Percentiles rank a stretch among this genome's conserved stretches.
These are phyloP conservation scores for Nemophila menziesii DNA, from an alignment of 257 asterid genomes.

Conservation along the genomic window DNA sequence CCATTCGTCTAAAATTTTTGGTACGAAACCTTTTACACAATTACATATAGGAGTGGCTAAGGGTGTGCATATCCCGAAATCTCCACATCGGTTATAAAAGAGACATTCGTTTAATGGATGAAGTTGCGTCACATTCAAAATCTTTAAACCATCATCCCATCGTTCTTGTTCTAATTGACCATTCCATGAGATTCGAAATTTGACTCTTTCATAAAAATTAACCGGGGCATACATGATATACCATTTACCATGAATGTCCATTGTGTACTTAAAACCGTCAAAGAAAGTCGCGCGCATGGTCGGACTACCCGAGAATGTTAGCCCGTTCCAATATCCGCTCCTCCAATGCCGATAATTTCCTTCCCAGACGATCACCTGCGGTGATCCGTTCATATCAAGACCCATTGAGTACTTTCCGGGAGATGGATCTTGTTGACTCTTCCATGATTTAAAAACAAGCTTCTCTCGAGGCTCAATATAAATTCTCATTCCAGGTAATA, in stretches of 20 bases:
- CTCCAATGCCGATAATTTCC: slow-evolving; percentile 55
- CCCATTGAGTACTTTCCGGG: slow-evolving; percentile 54
- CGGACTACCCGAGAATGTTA: slow-evolving; percentile 36
- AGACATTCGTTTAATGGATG: slow-evolving; percentile 46
- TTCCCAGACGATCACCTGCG: slow-evolving; percentile 68
- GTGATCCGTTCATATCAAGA: slow-evolving; percentile 52
- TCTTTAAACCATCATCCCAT: slow-evolving; percentile 22
- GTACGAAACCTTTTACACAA: slow-evolving; percentile 48
- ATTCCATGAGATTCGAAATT: slow-evolving; percentile 25
- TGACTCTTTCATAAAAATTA: slow-evolving; percentile 18
- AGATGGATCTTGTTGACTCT: slow-evolving; percentile 40
- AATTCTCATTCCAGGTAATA: slow-evolving; percentile 45
- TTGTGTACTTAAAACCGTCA: slow-evolving; percentile 35
- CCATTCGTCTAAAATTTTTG: slow-evolving; percentile 37
- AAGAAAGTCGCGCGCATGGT: slow-evolving; percentile 16
- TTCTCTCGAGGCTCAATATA: slow-evolving; percentile 15
- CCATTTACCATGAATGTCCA: slow-evolving; percentile 13
- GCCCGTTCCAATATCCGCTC: slow-evolving; percentile 58
- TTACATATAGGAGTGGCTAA: slow-evolving; percentile 19
- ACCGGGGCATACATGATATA: slow-evolving; percentile 27
- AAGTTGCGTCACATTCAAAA: slow-evolving; percentile 33
- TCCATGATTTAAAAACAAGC: slow-evolving; percentile 49
- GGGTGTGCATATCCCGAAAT: slow-evolving; percentile 35
- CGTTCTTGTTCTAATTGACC: slow-evolving; percentile 38
- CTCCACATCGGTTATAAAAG: slow-evolving; percentile 46